These are phyloP conservation scores for Hypholoma fasciculare DNA, from an alignment of 768 basidiomycete species.

Conservation along the genomic window DNA sequence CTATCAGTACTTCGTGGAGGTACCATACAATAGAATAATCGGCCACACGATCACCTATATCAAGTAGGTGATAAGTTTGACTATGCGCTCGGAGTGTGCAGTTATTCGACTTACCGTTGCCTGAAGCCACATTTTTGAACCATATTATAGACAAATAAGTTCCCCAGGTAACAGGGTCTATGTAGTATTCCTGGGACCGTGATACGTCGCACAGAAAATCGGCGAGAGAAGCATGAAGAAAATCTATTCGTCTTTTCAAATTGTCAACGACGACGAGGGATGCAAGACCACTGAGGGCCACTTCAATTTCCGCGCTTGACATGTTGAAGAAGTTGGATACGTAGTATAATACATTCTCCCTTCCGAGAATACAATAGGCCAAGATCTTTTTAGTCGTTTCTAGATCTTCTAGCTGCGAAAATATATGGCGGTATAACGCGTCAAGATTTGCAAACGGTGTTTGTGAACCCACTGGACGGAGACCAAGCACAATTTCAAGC, in stretches of 20 bases:
- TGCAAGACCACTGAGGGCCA: not conserved
- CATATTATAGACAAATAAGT: not conserved
- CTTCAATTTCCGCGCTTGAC: not conserved
- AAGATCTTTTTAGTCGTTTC: not conserved
- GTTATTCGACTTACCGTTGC: too few species aligned
- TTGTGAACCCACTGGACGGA: not conserved
- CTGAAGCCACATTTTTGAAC: not conserved
- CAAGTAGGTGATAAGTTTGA: too few species aligned
- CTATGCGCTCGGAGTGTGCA: too few species aligned
- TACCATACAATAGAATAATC: too few species aligned
- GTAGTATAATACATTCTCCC: not conserved
- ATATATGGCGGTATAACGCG: not conserved
- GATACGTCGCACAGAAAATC: not conserved
- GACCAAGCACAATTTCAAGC: not conserved
- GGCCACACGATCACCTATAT: too few species aligned
- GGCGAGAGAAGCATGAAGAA: not conserved
- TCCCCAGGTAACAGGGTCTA: not conserved
- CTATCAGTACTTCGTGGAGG: too few species aligned
- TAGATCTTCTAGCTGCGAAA: not conserved
- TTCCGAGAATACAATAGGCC: not conserved
- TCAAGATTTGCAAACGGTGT: slow-evolving; percentile 2
- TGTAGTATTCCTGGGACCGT: not conserved
- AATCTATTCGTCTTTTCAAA: not conserved
- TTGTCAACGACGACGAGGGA: too few species aligned
- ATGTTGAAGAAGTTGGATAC: not conserved